Evolutionary conservation across 345 rosid genomes (phyloP), one percentile per base, ranked within the genome.

Genomic region (Eutrema japonicum): DNA sequence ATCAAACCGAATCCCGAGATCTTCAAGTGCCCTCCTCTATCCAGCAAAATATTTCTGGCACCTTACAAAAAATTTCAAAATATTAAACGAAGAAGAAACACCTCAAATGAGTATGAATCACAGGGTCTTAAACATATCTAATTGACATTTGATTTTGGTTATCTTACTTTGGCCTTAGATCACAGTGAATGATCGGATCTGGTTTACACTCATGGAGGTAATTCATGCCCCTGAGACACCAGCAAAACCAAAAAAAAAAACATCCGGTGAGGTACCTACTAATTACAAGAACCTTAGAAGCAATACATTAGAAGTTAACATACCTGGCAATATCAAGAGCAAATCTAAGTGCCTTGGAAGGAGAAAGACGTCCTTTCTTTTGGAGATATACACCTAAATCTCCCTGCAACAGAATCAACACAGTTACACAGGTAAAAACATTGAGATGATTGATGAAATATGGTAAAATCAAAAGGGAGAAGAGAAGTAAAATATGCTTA

Each of bases 41-140:
- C 99, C 88, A 89, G 90, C 93, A 91, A 88, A 88, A 95, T 83
- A 83, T 92, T 91, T 89, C 99, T 95, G 97, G 83, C 91, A 95
- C 97, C 99, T 95, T 95, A 84, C 85, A 52, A 61, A 77, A 82
- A 89, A 71, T 85, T 87, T 77, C 84, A 81, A 80, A 75, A 85
- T 74, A 83, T 86, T 88, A 92, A 75, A 85, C 79, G 78, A 85
- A 74, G 53, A 22, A 76, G 80, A 68, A 77, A 70, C 74, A 76
- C 68, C 74, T 61, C 67, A 71, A 71, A 57, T 46, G 66, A 79
- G 76, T 48, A 67, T 46, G 77, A 52, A 78, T 18, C 70, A 71
- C 61, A 35, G 46, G 8, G 46, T 53, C 10, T 56, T 55, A 64
- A 11, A 18, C 51, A 22, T 57, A 77, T 62, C 29, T 13, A 66